Conservation (phyloP, 2,329 filamentous ascomycete genomes). For the Chaetomiaceae sp. region DNA sequence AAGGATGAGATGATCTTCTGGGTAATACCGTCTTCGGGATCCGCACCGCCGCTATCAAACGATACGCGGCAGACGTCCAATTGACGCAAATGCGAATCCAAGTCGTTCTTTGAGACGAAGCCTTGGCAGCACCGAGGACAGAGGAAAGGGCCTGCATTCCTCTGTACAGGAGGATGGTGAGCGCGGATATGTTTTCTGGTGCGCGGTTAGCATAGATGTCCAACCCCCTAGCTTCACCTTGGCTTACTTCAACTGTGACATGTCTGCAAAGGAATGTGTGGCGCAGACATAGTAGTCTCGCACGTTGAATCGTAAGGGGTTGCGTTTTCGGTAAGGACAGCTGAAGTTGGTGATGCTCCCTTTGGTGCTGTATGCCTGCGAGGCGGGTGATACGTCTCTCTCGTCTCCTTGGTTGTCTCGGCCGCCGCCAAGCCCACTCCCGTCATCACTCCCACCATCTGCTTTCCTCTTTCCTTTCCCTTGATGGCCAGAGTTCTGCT, state of each 20-base stretch:
- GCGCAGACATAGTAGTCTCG: conserved; percentile 27
- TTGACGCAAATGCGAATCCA: conserved; percentile 24
- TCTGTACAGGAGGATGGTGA: conserved; percentile 26
- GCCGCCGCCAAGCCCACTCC: conserved; percentile 15
- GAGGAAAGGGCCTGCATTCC: conserved; percentile 24
- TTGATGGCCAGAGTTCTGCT: conserved; percentile 7
- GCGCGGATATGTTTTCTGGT: conserved; percentile 26
- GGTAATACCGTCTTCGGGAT: conserved; percentile 28
- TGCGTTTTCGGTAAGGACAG: conserved; percentile 28
- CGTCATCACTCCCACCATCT: conserved; percentile 25
- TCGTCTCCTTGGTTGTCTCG: conserved; percentile 18
- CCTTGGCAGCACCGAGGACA: conserved; percentile 27
- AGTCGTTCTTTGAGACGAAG: conserved; percentile 24
- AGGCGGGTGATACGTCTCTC: conserved; percentile 16
- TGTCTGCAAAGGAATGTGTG: conserved; percentile 28
- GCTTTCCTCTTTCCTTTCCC: conserved; percentile 26
- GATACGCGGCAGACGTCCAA: conserved; percentile 22
- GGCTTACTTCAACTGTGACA: conserved; percentile 27
- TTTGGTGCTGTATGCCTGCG: conserved; percentile 18
- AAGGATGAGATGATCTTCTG: conserved; percentile 27
- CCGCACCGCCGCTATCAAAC: conserved; percentile 22
- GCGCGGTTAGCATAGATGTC: not conserved
- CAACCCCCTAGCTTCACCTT: not conserved
- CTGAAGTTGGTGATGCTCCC: conserved; percentile 23
- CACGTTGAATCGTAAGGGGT: conserved; percentile 28